These are phyloP conservation scores for Diutina catenulata DNA, from an alignment of 1,139 yeast genomes.

Conservation along the genomic window DNA sequence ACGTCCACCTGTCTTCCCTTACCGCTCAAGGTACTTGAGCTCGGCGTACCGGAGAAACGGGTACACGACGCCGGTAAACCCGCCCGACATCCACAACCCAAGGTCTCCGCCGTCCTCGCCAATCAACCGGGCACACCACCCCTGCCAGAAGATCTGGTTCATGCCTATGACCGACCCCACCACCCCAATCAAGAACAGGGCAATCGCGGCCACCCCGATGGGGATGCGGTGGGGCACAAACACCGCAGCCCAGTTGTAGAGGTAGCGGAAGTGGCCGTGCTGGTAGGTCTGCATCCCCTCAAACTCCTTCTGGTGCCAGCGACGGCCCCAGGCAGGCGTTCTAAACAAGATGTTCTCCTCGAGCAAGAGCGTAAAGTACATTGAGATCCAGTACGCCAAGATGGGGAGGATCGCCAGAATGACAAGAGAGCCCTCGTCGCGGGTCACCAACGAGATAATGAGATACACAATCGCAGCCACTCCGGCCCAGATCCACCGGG, in stretches of 20 bases:
- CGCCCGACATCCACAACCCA: not conserved
- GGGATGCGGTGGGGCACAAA: slow-evolving; percentile 12
- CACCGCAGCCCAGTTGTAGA: slow-evolving; percentile 14
- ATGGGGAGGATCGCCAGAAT: slow-evolving; percentile 17
- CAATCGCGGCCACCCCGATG: slow-evolving; percentile 17
- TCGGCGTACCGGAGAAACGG: not conserved
- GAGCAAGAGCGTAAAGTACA: slow-evolving; percentile 14
- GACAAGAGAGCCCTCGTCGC: slow-evolving; percentile 14
- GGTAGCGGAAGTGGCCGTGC: too few relatives aligned
- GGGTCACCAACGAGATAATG: slow-evolving; percentile 15
- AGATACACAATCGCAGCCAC: slow-evolving; percentile 13
- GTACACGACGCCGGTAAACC: not conserved
- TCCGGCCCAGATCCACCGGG: slow-evolving; percentile 18
- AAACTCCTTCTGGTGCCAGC: slow-evolving; percentile 12
- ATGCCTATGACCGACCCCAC: slow-evolving; percentile 3
- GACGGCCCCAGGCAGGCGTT: slow-evolving; percentile 6
- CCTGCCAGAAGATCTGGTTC: slow-evolving; percentile 1
- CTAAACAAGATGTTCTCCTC: slow-evolving; percentile 17
- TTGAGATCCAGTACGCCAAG: slow-evolving; percentile 20
- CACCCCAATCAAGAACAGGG: slow-evolving; percentile 15
- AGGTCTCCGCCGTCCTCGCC: slow-evolving; percentile 4
- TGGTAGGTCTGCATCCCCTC: too few relatives aligned
- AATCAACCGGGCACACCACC: not conserved
- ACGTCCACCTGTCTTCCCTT: too few relatives aligned
- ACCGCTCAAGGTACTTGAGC: too few relatives aligned